A percentile compares a stretch with the other conserved stretches of the same genome.
Conservation (phyloP, 2,329 filamentous ascomycete species). For the Epichloe sylvatica region DNA sequence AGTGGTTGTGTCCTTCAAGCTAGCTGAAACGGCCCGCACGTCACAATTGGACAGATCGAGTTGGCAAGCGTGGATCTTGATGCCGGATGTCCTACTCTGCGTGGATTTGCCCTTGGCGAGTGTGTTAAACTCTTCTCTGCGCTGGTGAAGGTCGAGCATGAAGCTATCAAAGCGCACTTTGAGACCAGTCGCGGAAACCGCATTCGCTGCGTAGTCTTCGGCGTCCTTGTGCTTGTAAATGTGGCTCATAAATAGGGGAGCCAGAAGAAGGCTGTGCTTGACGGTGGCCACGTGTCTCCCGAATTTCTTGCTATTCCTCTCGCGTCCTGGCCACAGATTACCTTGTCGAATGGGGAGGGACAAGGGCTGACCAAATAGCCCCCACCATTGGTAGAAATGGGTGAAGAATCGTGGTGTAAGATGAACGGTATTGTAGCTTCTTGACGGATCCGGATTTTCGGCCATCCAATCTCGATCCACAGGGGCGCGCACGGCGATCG, state of each 20-base stretch:
- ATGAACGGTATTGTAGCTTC: conserved; percentile 93
- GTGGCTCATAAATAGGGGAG: conserved; percentile 86
- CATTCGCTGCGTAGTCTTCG: conserved; percentile 63
- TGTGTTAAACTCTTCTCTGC: conserved; percentile 81
- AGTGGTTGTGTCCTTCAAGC: conserved; percentile 64
- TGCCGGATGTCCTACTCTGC: conserved; percentile 71
- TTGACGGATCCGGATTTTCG: conserved; percentile 58
- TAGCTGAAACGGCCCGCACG: conserved; percentile 83
- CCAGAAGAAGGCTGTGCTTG: conserved; percentile 89
- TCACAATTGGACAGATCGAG: conserved; percentile 85
- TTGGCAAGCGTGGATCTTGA: conserved; percentile 91
- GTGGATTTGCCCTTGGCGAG: conserved; percentile 63
- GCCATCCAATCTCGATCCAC: conserved; percentile 76
- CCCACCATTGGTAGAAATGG: conserved; percentile 98
- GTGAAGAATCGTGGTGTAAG: conserved; percentile 93
- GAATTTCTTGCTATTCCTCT: conserved; percentile 98
- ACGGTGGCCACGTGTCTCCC: conserved; percentile 93
- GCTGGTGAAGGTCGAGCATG: conserved; percentile 90
- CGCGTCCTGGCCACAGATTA: conserved; percentile 74
- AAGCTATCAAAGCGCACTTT: conserved; percentile 94
- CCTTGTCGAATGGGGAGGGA: conserved; percentile 90
- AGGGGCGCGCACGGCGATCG: conserved; percentile 78
- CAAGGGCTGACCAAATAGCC: conserved; percentile 86
- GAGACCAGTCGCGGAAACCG: conserved; percentile 84
- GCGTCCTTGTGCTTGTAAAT: conserved; percentile 97